Base-by-base conservation (phyloP, 2,329 filamentous ascomycete genomes). In the Botrytis galanthina region DNA sequence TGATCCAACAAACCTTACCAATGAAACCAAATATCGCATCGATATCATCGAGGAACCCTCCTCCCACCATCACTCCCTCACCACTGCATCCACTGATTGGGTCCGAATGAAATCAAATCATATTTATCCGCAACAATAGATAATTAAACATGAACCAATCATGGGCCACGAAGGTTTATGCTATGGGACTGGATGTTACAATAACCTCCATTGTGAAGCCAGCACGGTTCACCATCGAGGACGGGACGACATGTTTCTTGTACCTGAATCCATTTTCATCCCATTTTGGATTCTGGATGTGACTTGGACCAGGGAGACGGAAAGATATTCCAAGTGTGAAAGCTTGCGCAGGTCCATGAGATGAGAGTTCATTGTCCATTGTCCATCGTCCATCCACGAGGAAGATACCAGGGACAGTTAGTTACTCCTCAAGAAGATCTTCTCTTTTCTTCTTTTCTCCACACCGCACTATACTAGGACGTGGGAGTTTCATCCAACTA, bases 221-320 rank as follows among this genome's bases (percentile, higher is more conserved):
- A 35, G 63, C 63, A 48, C 63, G 63, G 63, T n/a, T 62, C 60
- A 42, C 59, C 35, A 61, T 61, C 59, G 59, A 39, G 60, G 26
- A 42, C 60, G 1, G 14, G n/a, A 4, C 51, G 9, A 0, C 1
- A 8, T 57, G n/a, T 57, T 57, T 57, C 51, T 29, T 8, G 51
- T 57, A 32, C 51, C 51, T 57, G 51, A 57, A 57, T 57, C 51
- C n/a, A 57, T 18, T 29, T 29, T 32, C 51, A 32, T 57, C 51
- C 51, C 51, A 32, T 29, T 57, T 32, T 16, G n/a, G n/a, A 29
- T 29, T 29, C n/a, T 29, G 51, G 51, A 29, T 57, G 51, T 57
- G 51, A 57, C 51, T 57, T 9, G 51, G n/a, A 57, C 14, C 51
- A 57, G 51, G 51, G n/a, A 5, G 14, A 29, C 51, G 51, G 51